Conservation (phyloP, 2,329 filamentous ascomycete species). For the Aspergillus sp. region DNA sequence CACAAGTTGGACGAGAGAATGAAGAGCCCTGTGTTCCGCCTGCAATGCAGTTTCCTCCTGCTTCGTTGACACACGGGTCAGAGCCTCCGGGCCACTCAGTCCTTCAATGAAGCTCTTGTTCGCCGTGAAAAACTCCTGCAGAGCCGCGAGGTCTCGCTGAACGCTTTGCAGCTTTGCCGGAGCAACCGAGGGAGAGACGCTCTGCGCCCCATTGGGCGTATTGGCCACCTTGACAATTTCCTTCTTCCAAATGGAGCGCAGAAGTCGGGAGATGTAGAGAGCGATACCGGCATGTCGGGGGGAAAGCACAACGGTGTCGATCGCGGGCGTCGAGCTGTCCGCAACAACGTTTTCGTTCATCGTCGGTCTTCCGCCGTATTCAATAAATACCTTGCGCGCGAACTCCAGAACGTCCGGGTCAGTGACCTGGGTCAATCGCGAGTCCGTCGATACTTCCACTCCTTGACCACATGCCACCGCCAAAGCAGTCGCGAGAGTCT, state of each 20-base stretch:
- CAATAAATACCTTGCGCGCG: slow-evolving; percentile 84
- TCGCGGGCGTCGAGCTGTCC: slow-evolving; percentile 61
- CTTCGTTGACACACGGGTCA: slow-evolving; percentile 74
- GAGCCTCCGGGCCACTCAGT: slow-evolving; percentile 81
- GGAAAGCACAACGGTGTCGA: slow-evolving; percentile 83
- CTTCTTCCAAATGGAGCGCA: slow-evolving; percentile 84
- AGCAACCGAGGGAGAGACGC: slow-evolving; percentile 66
- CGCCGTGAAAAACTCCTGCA: slow-evolving; percentile 78
- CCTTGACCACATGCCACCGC: slow-evolving; percentile 95
- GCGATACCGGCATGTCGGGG: slow-evolving; percentile 86
- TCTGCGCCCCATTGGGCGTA: slow-evolving; percentile 59
- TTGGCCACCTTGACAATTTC: slow-evolving; percentile 63
- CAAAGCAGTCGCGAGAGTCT: slow-evolving; percentile 85
- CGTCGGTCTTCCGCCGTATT: slow-evolving; percentile 84
- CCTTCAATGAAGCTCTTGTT: slow-evolving; percentile 93
- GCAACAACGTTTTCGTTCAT: slow-evolving; percentile 73
- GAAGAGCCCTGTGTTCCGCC: slow-evolving; percentile 89
- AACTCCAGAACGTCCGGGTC: slow-evolving; percentile 84
- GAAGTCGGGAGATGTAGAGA: slow-evolving; percentile 81
- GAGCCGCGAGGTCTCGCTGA: slow-evolving; percentile 75
- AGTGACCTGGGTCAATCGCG: slow-evolving; percentile 67
- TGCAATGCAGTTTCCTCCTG: slow-evolving; percentile 91
- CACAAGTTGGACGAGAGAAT: slow-evolving; percentile 81
- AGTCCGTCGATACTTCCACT: slow-evolving; percentile 71
- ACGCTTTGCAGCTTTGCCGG: slow-evolving; percentile 69